Percentiles rank a stretch among this genome's conserved stretches.
Conservation (phyloP, 192 early-diverging fungal genomes). For the Coemansia sp. region DNA sequence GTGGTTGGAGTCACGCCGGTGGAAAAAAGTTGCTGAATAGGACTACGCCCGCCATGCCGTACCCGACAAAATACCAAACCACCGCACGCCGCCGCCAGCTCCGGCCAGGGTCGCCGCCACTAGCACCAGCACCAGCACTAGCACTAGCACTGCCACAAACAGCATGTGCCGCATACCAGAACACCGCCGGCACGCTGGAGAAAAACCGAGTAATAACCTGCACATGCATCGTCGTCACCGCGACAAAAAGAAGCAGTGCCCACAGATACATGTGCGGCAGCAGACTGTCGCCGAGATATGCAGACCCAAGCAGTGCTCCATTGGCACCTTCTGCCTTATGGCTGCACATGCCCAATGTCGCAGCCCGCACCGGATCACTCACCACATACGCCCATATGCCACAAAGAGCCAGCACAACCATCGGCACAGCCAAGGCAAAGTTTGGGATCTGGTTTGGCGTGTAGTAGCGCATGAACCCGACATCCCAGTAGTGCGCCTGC, state of each 20-base stretch:
- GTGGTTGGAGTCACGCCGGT: not conserved
- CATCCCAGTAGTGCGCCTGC: slow-evolving; percentile 86
- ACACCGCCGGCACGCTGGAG: slow-evolving; percentile 74
- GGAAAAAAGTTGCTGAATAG: slow-evolving; percentile 88
- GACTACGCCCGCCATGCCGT: slow-evolving; percentile 73
- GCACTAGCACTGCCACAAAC: too few species aligned
- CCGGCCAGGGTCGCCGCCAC: not conserved
- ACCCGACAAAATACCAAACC: slow-evolving; percentile 71
- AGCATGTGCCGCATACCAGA: slow-evolving; percentile 77
- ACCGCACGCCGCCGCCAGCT: slow-evolving; percentile 18
- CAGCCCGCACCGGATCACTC: slow-evolving; percentile 56
- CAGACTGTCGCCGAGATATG: slow-evolving; percentile 24
- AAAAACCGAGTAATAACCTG: slow-evolving; percentile 89
- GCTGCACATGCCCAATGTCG: slow-evolving; percentile 60
- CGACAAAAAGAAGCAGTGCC: slow-evolving; percentile 61
- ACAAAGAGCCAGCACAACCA: slow-evolving; percentile 63
- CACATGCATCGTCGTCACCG: slow-evolving; percentile 81
- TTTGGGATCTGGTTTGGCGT: slow-evolving; percentile 84
- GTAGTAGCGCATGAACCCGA: slow-evolving; percentile 85
- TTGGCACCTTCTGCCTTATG: not conserved
- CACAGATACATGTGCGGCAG: slow-evolving; percentile 73
- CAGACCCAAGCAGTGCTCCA: not conserved
- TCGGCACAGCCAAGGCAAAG: slow-evolving; percentile 83
- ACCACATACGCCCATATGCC: slow-evolving; percentile 62
- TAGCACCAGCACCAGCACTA: too few species aligned